Evolutionary conservation across 805 yeast genomes (phyloP).

Genomic region (Candida methanosorbosa): DNA sequence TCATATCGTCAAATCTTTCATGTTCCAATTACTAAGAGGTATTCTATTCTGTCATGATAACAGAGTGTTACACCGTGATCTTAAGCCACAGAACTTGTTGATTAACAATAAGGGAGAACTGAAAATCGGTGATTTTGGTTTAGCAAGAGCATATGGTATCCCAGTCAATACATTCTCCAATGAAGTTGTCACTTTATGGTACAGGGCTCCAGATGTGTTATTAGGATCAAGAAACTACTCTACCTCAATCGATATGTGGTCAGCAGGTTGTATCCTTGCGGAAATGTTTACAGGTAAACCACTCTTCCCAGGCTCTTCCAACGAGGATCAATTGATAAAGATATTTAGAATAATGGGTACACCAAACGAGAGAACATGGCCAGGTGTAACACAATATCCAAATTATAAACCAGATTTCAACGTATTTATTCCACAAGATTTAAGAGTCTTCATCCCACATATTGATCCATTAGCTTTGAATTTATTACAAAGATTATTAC

Average conservation of each 20-base stretch:
- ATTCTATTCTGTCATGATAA: constrained; percentile 82
- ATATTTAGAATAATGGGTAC: constrained; percentile 94
- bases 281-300: constrained; percentile 99
- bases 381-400: constrained; percentile 86
- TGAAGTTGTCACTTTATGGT: constrained; percentile 97
- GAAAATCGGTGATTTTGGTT: constrained; percentile 93
- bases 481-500: constrained; percentile 48
- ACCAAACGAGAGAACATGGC: constrained; percentile 95
- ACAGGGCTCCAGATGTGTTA: constrained; percentile 94
- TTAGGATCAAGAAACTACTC: constrained; percentile 93
- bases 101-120: constrained; percentile 86
- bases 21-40: constrained; percentile 89
- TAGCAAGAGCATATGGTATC: constrained; percentile 96
- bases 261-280: constrained; percentile 95
- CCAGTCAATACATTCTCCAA: constrained; percentile 96
- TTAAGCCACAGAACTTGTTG: constrained; percentile 91
- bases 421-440: constrained; percentile 81
- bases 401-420: constrained; percentile 82
- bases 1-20: constrained; percentile 74
- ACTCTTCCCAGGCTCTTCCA: constrained; percentile 90
- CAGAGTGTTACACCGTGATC: constrained; percentile 74
- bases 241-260: constrained; percentile 97
- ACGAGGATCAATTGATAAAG: constrained; percentile 88
- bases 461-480: constrained; percentile 65
- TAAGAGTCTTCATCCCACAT: constrained; percentile 58